These are phyloP conservation scores for Heliosperma pusillum DNA, from an alignment of 148 eudicot species.

Conservation along the genomic window DNA sequence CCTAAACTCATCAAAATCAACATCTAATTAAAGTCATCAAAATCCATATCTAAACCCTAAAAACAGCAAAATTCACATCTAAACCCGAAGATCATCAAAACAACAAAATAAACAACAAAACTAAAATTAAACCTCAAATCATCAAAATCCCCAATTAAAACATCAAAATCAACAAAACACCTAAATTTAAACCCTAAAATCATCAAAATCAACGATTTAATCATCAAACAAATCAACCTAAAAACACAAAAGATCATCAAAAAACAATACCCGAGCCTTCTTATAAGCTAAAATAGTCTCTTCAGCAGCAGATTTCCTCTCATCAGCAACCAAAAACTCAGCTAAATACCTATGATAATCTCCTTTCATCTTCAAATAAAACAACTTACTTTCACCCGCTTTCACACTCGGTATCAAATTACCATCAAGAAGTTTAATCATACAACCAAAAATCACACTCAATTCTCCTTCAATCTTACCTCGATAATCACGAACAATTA, in stretches of 20 bases:
- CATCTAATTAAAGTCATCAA: too few species aligned
- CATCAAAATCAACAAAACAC: too few species aligned
- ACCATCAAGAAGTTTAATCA: constrained; percentile 41
- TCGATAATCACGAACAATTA: constrained; percentile 46
- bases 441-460: constrained; percentile 41
- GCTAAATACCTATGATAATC: constrained; percentile 58
- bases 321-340: constrained; percentile 45
- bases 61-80: too few species aligned
- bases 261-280: constrained; percentile 46
- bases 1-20: too few species aligned
- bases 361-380: constrained; percentile 61
- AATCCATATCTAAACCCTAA: too few species aligned
- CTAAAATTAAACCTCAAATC: too few species aligned
- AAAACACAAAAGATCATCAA: neutral
- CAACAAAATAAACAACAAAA: neutral
- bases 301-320: constrained; percentile 52
- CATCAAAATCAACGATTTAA: neutral
- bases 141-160: too few species aligned
- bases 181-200: neutral
- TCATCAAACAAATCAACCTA: neutral
- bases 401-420: constrained; percentile 39
- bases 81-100: too few species aligned
- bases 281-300: constrained; percentile 50
- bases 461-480: constrained; percentile 52
- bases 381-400: constrained; percentile 43